A percentile compares a stretch with the other conserved stretches of the same genome.
Conservation (phyloP, 2,329 filamentous ascomycete species). For the Colletotrichum lupini region DNA sequence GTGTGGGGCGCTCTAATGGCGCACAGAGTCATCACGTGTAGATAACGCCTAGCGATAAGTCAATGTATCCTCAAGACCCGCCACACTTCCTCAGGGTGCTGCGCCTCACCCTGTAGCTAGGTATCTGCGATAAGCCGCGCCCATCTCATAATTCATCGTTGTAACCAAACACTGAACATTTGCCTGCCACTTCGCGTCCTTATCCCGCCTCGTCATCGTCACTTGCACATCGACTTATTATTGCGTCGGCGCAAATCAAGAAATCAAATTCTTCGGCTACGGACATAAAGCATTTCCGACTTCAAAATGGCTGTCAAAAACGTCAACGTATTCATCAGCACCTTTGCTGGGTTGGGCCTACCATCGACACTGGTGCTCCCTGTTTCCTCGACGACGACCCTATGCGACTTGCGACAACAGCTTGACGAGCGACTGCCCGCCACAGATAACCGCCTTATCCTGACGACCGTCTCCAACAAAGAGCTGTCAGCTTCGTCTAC, state of each 20-base stretch:
- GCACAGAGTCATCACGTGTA: neutral
- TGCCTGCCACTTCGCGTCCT: neutral
- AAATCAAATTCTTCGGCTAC: neutral
- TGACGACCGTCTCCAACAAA: constrained; percentile 86
- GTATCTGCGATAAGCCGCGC: neutral
- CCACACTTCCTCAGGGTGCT: neutral
- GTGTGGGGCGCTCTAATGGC: neutral
- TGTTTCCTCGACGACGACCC: constrained; percentile 70
- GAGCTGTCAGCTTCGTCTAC: constrained; percentile 68
- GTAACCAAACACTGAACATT: neutral
- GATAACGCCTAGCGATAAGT: neutral
- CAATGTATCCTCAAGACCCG: neutral
- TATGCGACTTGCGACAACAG: constrained; percentile 73
- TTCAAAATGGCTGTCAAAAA: constrained; percentile 63
- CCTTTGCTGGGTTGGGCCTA: constrained; percentile 84
- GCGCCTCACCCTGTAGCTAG: neutral
- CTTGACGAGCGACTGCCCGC: constrained; percentile 72
- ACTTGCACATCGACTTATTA: neutral
- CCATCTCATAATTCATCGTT: neutral
- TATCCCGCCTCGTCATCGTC: neutral
- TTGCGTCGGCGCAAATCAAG: neutral
- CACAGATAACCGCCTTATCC: constrained; percentile 71
- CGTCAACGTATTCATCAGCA: constrained; percentile 86
- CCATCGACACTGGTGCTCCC: constrained; percentile 87
- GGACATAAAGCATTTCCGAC: neutral